A percentile compares a stretch with the other conserved stretches of the same genome.
Evolutionary conservation across 139 green algal genomes (phyloP).

Genomic region (Trebouxia sp.): DNA sequence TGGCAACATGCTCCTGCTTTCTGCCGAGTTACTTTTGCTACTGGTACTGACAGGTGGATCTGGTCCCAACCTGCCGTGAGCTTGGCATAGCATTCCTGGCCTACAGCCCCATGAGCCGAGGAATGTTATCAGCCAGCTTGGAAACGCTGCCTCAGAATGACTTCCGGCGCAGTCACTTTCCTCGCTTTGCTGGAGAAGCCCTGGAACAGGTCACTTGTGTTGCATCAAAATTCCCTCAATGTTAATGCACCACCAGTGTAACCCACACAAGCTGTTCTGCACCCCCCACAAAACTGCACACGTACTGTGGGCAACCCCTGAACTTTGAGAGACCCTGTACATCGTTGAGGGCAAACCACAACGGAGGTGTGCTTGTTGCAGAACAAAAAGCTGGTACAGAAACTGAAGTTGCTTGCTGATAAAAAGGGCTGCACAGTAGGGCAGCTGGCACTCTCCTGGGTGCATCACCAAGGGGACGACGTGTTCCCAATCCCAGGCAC

Average conservation of each 20-base stretch:
- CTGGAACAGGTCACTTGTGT: neutral
- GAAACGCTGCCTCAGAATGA: constrained; percentile 28
- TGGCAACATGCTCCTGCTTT: too few species aligned
- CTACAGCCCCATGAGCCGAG: constrained; percentile 50
- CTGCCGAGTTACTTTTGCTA: neutral
- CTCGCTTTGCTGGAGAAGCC: neutral
- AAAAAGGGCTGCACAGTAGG: constrained; percentile 60
- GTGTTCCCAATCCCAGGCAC: constrained; percentile 37
- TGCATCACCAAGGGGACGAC: constrained; percentile 38
- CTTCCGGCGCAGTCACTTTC: neutral
- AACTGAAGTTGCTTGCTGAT: constrained; percentile 50
- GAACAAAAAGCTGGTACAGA: constrained; percentile 68
- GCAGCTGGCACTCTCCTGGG: constrained; percentile 81
- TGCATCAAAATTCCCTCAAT: neutral
- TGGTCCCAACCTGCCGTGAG: constrained; percentile 64
- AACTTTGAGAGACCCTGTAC: neutral
- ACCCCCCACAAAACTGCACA: neutral
- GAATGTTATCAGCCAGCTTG: constrained; percentile 46
- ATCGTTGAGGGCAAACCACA: neutral
- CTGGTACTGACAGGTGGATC: constrained; percentile 47
- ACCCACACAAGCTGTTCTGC: neutral
- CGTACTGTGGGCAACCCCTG: neutral
- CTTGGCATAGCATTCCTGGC: constrained; percentile 60
- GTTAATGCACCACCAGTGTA: neutral
- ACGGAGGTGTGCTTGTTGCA: constrained; percentile 20